Base-by-base conservation (phyloP, 2,329 filamentous ascomycete species). In the Paracamarosporium sp. region DNA sequence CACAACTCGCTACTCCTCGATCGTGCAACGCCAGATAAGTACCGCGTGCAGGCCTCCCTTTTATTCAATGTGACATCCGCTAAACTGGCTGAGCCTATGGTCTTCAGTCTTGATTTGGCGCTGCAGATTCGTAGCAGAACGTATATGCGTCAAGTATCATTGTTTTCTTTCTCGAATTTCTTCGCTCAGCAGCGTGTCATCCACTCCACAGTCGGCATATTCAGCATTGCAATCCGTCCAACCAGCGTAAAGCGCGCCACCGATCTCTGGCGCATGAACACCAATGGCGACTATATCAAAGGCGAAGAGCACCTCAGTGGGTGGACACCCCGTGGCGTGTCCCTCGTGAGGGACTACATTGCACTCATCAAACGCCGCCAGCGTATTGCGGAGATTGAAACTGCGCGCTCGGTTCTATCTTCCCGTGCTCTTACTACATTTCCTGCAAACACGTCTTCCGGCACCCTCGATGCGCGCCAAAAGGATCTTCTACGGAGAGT, bases 191-290 rank as follows among this genome's bases (percentile, higher is more conserved):
- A 92, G 68, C 89, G 89, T 22, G 88, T 91, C 38, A 86, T 97
- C 6, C 92, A 93, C 71, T 95, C 93, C 7, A 91, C 90, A 0
- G 91, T 92, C 20, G 88, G 88, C 43, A 91, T 97, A 57, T 99
- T 96, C 77, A 93, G 91, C 1, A 81, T 98, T 48, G 88, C 88
- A 5, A 89, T 98, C 76, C 89, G 92, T 28, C 95, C 95, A 0
- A 89, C 92, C 7, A 93, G 93, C 2, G 93, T 96, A 50, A 97
- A 97, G 78, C 87, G 92, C 45, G 92, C 93, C 0, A 92, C 92
- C 3, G 95, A 99, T 73, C 82, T 99, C 12, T 99, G 95, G 95
- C 88, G 95, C 53, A 92, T 98, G 88, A 96, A 93, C 75, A 98
- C 93, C 15, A 89, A 92, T 58, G 90, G 96, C 69, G 92, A 96